Percentiles rank a stretch among this genome's conserved stretches.
Conservation (phyloP, 441 rosid species). For the Gossypium laxum region DNA sequence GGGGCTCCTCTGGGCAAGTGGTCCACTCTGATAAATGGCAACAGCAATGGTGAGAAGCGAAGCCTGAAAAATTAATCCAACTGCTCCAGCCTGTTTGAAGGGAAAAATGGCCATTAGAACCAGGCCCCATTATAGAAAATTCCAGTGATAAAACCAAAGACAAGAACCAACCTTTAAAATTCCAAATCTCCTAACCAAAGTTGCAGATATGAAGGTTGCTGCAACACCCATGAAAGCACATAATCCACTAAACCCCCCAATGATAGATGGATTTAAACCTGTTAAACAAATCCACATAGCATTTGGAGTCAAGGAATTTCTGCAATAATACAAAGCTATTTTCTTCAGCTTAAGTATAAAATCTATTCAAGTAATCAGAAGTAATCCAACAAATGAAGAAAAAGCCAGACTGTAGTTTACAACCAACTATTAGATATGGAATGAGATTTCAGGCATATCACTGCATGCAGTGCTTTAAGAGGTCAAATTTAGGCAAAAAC, state of each 20-base stretch:
- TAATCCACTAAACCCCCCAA: conserved; percentile 82
- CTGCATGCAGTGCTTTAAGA: background rate
- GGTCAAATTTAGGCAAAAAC: background rate
- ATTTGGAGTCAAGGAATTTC: conserved; percentile 7
- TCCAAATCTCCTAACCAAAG: conserved; percentile 59
- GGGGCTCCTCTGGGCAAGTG: conserved; percentile 54
- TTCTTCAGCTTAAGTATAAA: background rate
- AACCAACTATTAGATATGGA: background rate
- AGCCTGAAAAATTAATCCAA: conserved; percentile 74
- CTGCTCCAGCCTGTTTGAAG: conserved; percentile 67
- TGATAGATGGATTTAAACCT: conserved; percentile 76
- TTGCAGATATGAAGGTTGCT: conserved; percentile 76
- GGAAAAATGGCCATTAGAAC: conserved; percentile 12
- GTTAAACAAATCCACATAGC: conserved; percentile 18
- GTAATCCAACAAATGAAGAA: background rate
- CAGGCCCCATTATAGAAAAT: background rate
- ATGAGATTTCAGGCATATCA: background rate
- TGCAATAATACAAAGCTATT: background rate
- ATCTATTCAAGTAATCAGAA: background rate
- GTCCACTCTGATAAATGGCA: conserved; percentile 58
- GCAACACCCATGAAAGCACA: conserved; percentile 87
- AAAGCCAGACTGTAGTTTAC: background rate
- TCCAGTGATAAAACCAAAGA: background rate
- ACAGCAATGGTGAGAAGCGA: conserved; percentile 66
- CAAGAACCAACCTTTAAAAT: conserved; percentile 52